Evolutionary conservation across 106 monocot species (phyloP), one percentile per base, ranked within the genome.

Genomic region (Ottelia alismoides): DNA sequence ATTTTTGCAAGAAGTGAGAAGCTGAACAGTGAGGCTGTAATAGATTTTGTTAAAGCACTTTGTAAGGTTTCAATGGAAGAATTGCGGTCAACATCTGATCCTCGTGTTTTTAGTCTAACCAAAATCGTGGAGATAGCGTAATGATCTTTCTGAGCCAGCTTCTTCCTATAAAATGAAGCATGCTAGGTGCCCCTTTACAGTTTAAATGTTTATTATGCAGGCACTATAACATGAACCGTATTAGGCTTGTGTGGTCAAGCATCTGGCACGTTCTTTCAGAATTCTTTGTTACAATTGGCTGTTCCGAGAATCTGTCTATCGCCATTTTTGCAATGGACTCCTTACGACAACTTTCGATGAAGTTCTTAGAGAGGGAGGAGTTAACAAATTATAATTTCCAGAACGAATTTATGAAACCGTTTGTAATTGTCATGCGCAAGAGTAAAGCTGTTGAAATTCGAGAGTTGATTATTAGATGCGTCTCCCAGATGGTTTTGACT

Each of bases 241-340:
- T 98, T 57, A 85, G 96, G 65, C 85, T 98, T 62, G 96, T 98
- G n/a, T 90, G 89, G 96, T 98, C 96, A 77, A 78, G 74, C 53
- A 82, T 98, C 17, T 98, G 96, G 96, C 71, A 82, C 74, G 96
- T 98, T 22, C 69, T 98, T 30, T 82, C 89, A 29, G 82, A 98
- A 27, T 98, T 89, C 52, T 98, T 98, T 70, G 77, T 98, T 52
- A 85, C 78, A 45, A 90, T 98, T 73, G 96, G 96, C 28, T 98
- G 96, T 71, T 98, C 85, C 18, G 96, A 98, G 30, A 90, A 98
- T 56, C 82, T 98, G 22, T 98, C 96, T 20, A 80, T 98, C 73
- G 84, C 96, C 23, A 98, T 98, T 53, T 89, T 98, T 89, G 96
- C 96, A 12, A 98, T 98, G 82, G 96, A 98, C 73, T 98, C 96